Conservation (phyloP, 2,329 filamentous ascomycete species). For the Dactylellina cionopaga region DNA sequence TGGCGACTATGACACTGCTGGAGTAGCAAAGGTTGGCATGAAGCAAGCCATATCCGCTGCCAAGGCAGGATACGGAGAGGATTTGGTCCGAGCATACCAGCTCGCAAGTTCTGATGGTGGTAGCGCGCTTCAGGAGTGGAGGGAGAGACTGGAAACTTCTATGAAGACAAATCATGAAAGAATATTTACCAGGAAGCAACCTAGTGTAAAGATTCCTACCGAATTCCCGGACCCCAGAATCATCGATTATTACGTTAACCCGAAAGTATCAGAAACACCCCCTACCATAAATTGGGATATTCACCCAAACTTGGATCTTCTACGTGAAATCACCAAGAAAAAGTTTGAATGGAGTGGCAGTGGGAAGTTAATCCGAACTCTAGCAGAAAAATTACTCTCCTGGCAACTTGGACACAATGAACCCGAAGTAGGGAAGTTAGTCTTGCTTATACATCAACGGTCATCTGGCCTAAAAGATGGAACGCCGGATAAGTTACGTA, state of each 20-base stretch:
- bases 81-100: constrained; percentile 63
- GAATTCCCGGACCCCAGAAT: constrained; percentile 82
- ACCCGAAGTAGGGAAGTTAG: constrained; percentile 62
- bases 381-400: constrained; percentile 79
- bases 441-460: constrained; percentile 72
- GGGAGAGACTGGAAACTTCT: constrained; percentile 76
- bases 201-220: constrained; percentile 77
- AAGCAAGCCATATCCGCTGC: constrained; percentile 92
- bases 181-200: constrained; percentile 80
- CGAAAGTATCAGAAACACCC: constrained; percentile 72
- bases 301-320: constrained; percentile 71
- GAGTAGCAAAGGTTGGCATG: constrained; percentile 85
- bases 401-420: constrained; percentile 66
- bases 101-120: constrained; percentile 71
- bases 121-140: constrained; percentile 74
- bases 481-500: constrained; percentile 71
- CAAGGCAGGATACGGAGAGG: constrained; percentile 82
- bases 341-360: constrained; percentile 87
- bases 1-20: constrained; percentile 90
- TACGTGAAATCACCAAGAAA: constrained; percentile 79
- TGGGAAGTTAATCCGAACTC: constrained; percentile 80
- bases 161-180: constrained; percentile 83
- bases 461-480: constrained; percentile 5
- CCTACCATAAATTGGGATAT: constrained; percentile 66
- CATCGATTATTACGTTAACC: constrained; percentile 86